A percentile compares a stretch with the other conserved stretches of the same genome.
Evolutionary conservation across 371 early-diverging fungal genomes (phyloP).

Genomic region (Capniomyces stellatus): DNA sequence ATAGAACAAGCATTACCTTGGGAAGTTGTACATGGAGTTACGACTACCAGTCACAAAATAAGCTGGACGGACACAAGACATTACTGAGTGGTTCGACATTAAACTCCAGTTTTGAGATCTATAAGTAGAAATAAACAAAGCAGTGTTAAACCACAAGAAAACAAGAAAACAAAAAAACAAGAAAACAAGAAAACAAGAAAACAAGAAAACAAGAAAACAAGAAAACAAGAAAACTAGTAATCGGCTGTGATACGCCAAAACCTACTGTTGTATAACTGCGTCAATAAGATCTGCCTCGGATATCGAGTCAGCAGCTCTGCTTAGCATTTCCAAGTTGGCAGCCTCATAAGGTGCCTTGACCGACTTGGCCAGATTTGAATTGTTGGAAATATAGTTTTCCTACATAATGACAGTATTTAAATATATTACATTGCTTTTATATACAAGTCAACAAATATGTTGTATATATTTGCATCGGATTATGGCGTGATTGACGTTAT

Average conservation of each 20-base stretch:
- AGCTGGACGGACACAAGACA: constrained; percentile 78
- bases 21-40: constrained; percentile 28
- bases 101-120: constrained; percentile 74
- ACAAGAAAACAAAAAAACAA: not conserved
- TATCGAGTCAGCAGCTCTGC: constrained; percentile 82
- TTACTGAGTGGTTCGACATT: constrained; percentile 78
- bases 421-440: too few relatives aligned
- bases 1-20: constrained; percentile 7
- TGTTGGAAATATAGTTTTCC: constrained; percentile 24
- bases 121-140: constrained; percentile 10
- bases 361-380: constrained; percentile 5
- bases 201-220: too few relatives aligned
- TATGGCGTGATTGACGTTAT: too few relatives aligned
- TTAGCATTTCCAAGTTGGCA: constrained; percentile 34
- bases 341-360: constrained; percentile 7
- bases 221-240: too few relatives aligned
- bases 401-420: not conserved
- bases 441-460: too few relatives aligned
- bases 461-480: too few relatives aligned
- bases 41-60: constrained; percentile 48
- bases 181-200: not conserved
- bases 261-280: constrained; percentile 39
- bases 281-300: constrained; percentile 77
- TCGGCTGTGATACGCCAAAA: too few relatives aligned
- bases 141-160: not conserved